These are phyloP conservation scores for Trypanosomatidae sp. DNA, from an alignment of 208 protist species.

Conservation along the genomic window DNA sequence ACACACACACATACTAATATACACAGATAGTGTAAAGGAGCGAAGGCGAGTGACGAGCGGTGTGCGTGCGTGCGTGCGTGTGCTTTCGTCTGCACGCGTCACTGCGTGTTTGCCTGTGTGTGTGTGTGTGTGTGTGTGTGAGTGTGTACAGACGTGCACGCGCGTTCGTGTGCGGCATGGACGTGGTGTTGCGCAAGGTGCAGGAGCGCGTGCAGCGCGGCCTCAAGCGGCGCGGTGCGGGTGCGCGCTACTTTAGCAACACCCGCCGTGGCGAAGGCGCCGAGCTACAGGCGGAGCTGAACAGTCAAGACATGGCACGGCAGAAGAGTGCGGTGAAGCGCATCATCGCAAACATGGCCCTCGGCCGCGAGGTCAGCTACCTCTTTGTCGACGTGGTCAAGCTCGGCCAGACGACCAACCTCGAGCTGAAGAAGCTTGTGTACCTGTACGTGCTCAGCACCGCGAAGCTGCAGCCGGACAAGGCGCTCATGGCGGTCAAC, in stretches of 20 bases:
- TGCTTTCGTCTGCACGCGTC: no score
- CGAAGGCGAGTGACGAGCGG: no score
- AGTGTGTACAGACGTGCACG: not conserved
- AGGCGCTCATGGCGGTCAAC: slow-evolving; percentile 98
- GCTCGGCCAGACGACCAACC: slow-evolving; percentile 95
- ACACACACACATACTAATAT: no score
- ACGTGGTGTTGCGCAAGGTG: slow-evolving; percentile 48
- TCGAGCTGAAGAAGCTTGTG: slow-evolving; percentile 99
- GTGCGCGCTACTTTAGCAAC: slow-evolving; percentile 61
- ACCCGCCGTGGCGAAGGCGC: slow-evolving; percentile 82
- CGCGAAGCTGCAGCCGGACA: slow-evolving; percentile 96
- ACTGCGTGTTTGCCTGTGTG: not conserved
- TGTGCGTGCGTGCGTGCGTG: no score
- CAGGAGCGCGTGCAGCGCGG: slow-evolving; percentile 67
- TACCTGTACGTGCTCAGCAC: slow-evolving; percentile 99
- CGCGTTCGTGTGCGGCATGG: slow-evolving; percentile 18
- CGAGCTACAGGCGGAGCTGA: slow-evolving; percentile 89
- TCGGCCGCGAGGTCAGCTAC: slow-evolving; percentile 96
- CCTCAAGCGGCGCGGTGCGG: slow-evolving; percentile 19
- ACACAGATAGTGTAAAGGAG: no score
- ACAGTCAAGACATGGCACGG: slow-evolving; percentile 68
- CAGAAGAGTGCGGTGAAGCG: slow-evolving; percentile 97
- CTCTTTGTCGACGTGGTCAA: slow-evolving; percentile 97
- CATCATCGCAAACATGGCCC: slow-evolving; percentile 98
- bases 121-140: not conserved